Evolutionary conservation across 2,329 filamentous ascomycete genomes (phyloP), one percentile per base, ranked within the genome.

Genomic region (Fusarium sp.): DNA sequence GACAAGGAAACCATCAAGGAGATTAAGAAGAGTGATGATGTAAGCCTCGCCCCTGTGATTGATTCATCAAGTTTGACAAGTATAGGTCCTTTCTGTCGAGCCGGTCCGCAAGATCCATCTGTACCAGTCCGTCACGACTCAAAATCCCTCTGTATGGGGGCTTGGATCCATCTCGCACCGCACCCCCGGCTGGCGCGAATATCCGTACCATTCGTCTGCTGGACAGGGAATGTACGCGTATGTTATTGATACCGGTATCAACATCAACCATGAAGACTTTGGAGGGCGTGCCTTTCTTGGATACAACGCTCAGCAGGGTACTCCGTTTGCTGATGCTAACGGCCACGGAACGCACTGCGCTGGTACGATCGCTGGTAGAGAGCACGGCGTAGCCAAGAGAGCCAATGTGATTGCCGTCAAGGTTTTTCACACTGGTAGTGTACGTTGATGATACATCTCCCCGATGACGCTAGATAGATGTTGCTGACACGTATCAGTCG

Each of bases 191-290:
- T 71, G 63, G 8, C 72, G 48, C 11, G 66, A 71, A 43, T 82
- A 82, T 62, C 57, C 71, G 25, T 82, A 81, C 67, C 77, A 82
- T 57, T 53, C 64, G 9, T 73, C 67, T 17, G 77, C 78, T 19
- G 80, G 80, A 13, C 51, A 68, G 13, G 75, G 71, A 29, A 78
- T 73, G 47, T 84, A 77, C 57, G 74, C 79, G 44, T 87, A 86
- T 68, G 72, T 87, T 47, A 72, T 86, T 51, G 84, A 87, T 69
- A 84, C 80, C 0, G 84, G 84, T 33, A 79, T 86, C 48, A 75
- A 77, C 37, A 76, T 72, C 17, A 53, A 68, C 6, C 84, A 87
- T 66, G 32, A 69, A 49, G 74, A 81, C 39, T 82, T 82, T 42
- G 76, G 75, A 42, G 76, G 76, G 9, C 77, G 80, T 9, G 80